These are phyloP conservation scores for Russula vinacea DNA, from an alignment of 768 basidiomycete genomes.

Conservation along the genomic window DNA sequence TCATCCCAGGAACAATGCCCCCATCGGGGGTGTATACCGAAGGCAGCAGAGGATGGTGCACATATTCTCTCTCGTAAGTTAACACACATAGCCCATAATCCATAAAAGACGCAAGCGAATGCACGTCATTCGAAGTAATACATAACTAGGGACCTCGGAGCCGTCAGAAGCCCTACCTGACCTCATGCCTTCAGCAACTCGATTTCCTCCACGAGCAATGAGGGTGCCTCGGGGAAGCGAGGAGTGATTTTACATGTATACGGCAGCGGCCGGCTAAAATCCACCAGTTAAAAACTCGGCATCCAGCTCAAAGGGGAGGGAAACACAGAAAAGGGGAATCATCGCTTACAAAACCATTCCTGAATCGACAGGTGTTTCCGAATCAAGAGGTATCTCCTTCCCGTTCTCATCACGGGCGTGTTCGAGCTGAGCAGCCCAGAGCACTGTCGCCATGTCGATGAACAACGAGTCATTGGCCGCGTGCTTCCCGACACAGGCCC, in stretches of 20 bases:
- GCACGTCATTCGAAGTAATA: not conserved
- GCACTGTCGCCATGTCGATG: slow-evolving; percentile 28
- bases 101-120: no score
- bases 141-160: no score
- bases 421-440: slow-evolving; percentile 28
- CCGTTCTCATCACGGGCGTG: slow-evolving; percentile 19
- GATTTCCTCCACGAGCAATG: not conserved
- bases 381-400: slow-evolving; percentile 15
- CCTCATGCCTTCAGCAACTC: not conserved
- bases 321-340: not conserved
- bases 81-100: no score
- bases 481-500: slow-evolving; percentile 29
- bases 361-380: not conserved
- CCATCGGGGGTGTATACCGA: no score
- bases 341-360: slow-evolving; percentile 23
- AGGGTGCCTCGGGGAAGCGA: not conserved
- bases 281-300: not conserved
- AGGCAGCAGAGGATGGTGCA: no score
- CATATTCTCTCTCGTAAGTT: no score
- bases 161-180: not conserved
- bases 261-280: not conserved
- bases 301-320: no score
- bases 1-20: no score
- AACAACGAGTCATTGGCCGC: slow-evolving; percentile 29
- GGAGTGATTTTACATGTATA: not conserved